Base-by-base conservation (phyloP, 192 early-diverging fungal genomes). In the Entrophospora sp. region DNA sequence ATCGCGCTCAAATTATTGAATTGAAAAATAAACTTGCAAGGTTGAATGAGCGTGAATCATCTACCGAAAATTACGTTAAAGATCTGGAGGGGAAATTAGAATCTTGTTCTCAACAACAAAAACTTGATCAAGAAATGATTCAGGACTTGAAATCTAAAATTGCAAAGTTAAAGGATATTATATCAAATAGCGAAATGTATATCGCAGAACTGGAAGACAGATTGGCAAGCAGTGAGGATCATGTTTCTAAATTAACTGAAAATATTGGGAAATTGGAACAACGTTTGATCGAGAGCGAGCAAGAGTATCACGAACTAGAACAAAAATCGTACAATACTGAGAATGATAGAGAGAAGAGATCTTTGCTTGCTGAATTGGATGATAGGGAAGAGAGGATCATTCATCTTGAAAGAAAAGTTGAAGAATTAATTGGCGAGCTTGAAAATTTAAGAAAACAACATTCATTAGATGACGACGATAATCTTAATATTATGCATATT, bases 41-140 rank as follows among this genome's bases (percentile, higher is more conserved):
- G 69, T 69, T 84, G 8, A 75, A 78, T 16, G 84, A 87, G 64
- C 55, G 68, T 2, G 72, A 79, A 27, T 63, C 73, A 25, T 72
- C 61, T 8, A 74, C 75, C 0, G 75, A 79, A 27, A 40, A 70
- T 24, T 79, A 79, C 40, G 77, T 79, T 63, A 70, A 44, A 27
- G 58, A 71, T 55, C 68, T 79, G 18, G 77, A 79, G 36, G 45
- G 25, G 12, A 76, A 76, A 35, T 57, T 79, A 7, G 46, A 64
- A 37, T 52, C 53, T 1, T 53, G 64, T n/a, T 28, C 55, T 20
- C 27, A 64, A 40, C 72, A 79, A 10, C 64, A 46, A 20, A 59
- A 62, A 10, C 70, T 46, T 2, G 77, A 79, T 36, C 64, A 74
- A 55, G 18, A 30, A 8, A 49, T 42, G 16, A 66, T 66, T 20